Conservation (phyloP, 164 flowering plant species). For the Magnolia kwangsiensis region DNA sequence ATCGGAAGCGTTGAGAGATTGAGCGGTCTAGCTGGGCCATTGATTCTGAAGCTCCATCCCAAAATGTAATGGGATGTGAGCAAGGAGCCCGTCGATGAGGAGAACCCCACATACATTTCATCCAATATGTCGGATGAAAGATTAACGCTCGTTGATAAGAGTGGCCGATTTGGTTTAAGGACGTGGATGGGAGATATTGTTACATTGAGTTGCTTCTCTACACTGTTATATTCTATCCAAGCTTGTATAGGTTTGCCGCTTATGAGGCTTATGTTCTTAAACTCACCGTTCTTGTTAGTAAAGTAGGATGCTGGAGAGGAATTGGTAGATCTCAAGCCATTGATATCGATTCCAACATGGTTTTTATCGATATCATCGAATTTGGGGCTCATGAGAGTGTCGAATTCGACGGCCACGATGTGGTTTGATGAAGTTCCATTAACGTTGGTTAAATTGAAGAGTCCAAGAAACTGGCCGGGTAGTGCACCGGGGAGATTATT, state of each 20-base stretch:
- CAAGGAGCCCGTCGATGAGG: slow-evolving; percentile 50
- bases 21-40: slow-evolving; percentile 23
- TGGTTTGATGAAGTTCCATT: slow-evolving; percentile 39
- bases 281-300: slow-evolving; percentile 3
- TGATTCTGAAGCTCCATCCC: slow-evolving; percentile 36
- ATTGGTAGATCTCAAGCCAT: slow-evolving; percentile 42
- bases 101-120: slow-evolving; percentile 72
- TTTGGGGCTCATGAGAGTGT: slow-evolving; percentile 51
- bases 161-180: slow-evolving; percentile 28
- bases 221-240: slow-evolving; percentile 66
- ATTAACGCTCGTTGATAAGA: slow-evolving; percentile 39
- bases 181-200: slow-evolving; percentile 29
- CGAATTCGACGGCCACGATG: slow-evolving; percentile 64
- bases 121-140: slow-evolving; percentile 42
- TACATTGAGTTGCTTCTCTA: slow-evolving; percentile 29
- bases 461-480: slow-evolving; percentile 59
- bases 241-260: slow-evolving; percentile 45
- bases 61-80: slow-evolving; percentile 23
- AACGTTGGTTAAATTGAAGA: slow-evolving; percentile 32
- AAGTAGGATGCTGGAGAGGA: slow-evolving; percentile 32
- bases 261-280: slow-evolving; percentile 9
- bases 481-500: slow-evolving; percentile 22
- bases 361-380: slow-evolving; percentile 57
- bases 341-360: slow-evolving; percentile 69
- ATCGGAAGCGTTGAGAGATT: slow-evolving; percentile 27